Evolutionary conservation across 2,329 filamentous ascomycete species (phyloP), one percentile per base, ranked within the genome.

Genomic region (Phialophora tarda): DNA sequence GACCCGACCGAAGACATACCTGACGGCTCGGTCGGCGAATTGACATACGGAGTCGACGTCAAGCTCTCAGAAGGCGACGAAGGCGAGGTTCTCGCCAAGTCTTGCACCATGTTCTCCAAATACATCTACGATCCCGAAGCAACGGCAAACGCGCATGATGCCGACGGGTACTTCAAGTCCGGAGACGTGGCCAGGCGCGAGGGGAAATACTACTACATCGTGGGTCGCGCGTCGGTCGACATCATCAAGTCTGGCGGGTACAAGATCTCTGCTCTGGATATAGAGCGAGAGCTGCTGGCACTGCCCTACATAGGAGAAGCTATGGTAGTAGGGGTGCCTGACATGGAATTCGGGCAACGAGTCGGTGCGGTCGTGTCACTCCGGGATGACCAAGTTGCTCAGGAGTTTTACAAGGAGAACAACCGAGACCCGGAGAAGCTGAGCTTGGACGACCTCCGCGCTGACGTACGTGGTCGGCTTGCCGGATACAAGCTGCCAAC

Each of bases 181-280:
- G 78, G 78, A 3, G 79, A 81, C 59, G 72, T 75, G 44, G 74
- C 74, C 4, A 53, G 72, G 7, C 68, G 69, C 6, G 71, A 75
- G 53, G 71, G 70, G 1, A 65, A 68, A 44, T 26, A 78, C 75
- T 83, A 82, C 69, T 83, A 75, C 61, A 83, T 84, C 59, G 72
- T 82, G 21, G 82, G 82, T 14, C 77, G 82, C 14, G 81, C 79
- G 3, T 81, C 78, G 21, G 75, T 82, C 11, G 82, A 83, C 67
- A 82, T 84, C 34, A 82, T 85, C 70, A 84, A 84, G 67, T 80
- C 78, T 7, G 82, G 82, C 4, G 82, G 82, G 0, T 83, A 83
- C 72, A 84, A 84, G 74, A 82, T 84, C 59, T 82, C 79, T 0
- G 82, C 82, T 2, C 73, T 83, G 3, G 82, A 84, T 48, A 81